Evolutionary conservation across 306 rosid species (phyloP).

Genomic region (Pyrus bretschneideri): DNA sequence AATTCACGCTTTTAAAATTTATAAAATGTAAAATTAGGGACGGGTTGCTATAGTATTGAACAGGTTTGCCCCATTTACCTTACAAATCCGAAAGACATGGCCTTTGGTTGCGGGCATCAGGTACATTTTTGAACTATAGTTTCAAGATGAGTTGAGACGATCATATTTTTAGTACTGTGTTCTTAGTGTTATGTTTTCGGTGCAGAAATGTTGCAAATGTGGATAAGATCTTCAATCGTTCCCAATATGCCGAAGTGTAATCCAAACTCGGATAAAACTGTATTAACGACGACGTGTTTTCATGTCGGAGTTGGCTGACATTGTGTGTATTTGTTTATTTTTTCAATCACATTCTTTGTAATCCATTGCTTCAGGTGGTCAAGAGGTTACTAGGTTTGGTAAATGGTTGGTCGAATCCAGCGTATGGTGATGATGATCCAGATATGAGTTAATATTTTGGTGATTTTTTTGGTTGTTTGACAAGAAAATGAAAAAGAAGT

Average conservation of each 20-base stretch:
- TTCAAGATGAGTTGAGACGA: neutral
- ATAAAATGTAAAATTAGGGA: no score
- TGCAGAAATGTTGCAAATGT: conserved; percentile 86
- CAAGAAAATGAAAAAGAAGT: neutral
- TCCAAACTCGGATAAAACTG: conserved; percentile 71
- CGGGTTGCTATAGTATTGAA: neutral
- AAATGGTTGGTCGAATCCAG: neutral
- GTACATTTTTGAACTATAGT: conserved; percentile 27
- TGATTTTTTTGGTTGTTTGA: neutral
- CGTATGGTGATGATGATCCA: neutral
- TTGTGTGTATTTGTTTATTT: neutral
- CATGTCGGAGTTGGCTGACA: neutral
- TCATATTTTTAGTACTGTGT: neutral
- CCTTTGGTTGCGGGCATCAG: conserved; percentile 98
- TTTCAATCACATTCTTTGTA: conserved; percentile 31
- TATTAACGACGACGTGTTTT: conserved; percentile 30
- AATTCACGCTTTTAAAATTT: no score
- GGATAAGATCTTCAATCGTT: conserved; percentile 63
- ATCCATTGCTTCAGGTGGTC: conserved; percentile 4
- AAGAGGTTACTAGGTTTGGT: neutral
- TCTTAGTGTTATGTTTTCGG: conserved; percentile 1
- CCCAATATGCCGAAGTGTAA: conserved; percentile 80
- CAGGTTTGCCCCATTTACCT: conserved; percentile 92
- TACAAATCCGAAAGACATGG: conserved; percentile 74
- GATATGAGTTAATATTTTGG: neutral